Evolutionary conservation across 2,329 filamentous ascomycete species (phyloP), one percentile per base, ranked within the genome.

Genomic region (Arthrobotrys megalospora): DNA sequence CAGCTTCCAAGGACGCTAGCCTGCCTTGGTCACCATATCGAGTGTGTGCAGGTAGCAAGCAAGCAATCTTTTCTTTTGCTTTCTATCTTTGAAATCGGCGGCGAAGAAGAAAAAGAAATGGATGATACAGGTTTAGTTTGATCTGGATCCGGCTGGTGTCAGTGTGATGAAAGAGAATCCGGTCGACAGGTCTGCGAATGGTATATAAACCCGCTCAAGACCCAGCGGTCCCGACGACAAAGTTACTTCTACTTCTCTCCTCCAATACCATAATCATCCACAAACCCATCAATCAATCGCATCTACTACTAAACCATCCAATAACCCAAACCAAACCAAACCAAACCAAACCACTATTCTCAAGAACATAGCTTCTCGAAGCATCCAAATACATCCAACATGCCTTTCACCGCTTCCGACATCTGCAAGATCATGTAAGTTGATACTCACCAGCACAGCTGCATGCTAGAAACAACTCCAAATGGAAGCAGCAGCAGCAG

Each of bases 351-450:
- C 32, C 21, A 58, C 19, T 48, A 53, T 64, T 76, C 63, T 60
- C 24, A 38, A 69, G 14, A 69, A 48, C 38, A 34, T 24, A 65
- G 58, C 64, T 64, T 65, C 67, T 55, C n/a, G 12, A 53, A 66
- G 41, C 19, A 66, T 36, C 38, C 38, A 11, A 70, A 52, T 47
- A 48, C 73, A 52, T n/a, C 19, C 75, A 78, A 78, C 45, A 85
- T 90, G 88, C 85, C 88, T 85, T 89, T 90, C 87, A 90, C 88
- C 82, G 87, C 87, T 82, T 92, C 90, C 84, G 91, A 93, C 84
- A 90, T 92, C 86, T 90, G 90, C 89, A 92, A 92, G 87, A 91
- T 92, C 88, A 76, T 79, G 64, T 71, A 72, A 68, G 75, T 63
- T 24, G 21, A 11, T 12, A 6, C 6, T 16, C 6, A 16, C 12